Percentiles rank a stretch among this genome's conserved stretches.
Evolutionary conservation across 371 early-diverging fungal genomes (phyloP).

Genomic region (Syncephalastrum contaminatum): DNA sequence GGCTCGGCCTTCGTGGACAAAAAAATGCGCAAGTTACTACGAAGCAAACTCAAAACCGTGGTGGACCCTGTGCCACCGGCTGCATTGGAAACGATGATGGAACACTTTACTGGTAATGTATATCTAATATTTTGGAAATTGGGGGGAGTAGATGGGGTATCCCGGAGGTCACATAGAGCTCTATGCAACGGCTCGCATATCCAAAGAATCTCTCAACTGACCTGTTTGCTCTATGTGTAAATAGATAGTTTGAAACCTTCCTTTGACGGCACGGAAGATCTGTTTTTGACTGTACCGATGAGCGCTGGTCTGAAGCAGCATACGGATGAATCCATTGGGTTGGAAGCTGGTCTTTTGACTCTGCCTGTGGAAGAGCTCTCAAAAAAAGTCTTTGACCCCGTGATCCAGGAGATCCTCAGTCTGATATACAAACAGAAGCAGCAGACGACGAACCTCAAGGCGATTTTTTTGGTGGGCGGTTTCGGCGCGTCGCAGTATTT

Average conservation of each 20-base stretch:
- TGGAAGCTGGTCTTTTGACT: slow-evolving; percentile 35
- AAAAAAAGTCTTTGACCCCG: slow-evolving; percentile 43
- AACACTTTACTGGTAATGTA: slow-evolving; percentile 45
- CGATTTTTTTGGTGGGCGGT: slow-evolving; percentile 50
- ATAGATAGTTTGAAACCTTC: slow-evolving; percentile 47
- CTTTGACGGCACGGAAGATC: slow-evolving; percentile 57
- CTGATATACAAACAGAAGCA: slow-evolving; percentile 32
- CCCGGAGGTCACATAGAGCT: too few species aligned
- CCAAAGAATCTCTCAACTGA: neutral
- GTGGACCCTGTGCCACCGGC: slow-evolving; percentile 33
- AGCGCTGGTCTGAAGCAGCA: slow-evolving; percentile 42
- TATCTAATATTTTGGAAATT: neutral
- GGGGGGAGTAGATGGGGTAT: too few species aligned
- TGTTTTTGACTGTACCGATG: slow-evolving; percentile 48
- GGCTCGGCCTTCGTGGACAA: slow-evolving; percentile 58
- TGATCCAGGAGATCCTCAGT: slow-evolving; percentile 30
- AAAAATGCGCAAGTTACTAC: slow-evolving; percentile 51
- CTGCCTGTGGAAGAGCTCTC: slow-evolving; percentile 41
- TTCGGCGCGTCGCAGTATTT: slow-evolving; percentile 51
- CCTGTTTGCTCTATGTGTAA: neutral
- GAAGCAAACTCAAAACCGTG: slow-evolving; percentile 40
- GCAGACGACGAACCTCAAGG: slow-evolving; percentile 34
- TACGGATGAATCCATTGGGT: slow-evolving; percentile 45
- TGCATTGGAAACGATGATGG: slow-evolving; percentile 47
- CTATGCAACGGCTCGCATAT: too few species aligned